Evolutionary conservation across 371 early-diverging fungal genomes (phyloP).

Genomic region (Mortierella polycephala): DNA sequence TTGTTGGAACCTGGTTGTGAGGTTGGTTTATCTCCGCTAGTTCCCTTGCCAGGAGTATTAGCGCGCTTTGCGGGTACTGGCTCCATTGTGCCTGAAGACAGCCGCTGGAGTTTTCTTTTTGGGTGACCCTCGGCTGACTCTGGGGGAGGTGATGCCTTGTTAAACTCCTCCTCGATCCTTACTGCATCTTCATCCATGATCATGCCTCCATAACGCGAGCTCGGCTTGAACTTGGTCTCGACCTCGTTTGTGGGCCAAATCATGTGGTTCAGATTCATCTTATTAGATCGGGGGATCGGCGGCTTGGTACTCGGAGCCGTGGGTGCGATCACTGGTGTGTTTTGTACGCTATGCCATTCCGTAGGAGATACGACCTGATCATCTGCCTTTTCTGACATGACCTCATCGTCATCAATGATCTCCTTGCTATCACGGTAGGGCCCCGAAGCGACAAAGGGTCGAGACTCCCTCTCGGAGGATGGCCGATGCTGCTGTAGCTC

Average conservation of each 20-base stretch:
- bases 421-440: slow-evolving; percentile 52
- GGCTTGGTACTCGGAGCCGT: slow-evolving; percentile 20
- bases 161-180: slow-evolving; percentile 51
- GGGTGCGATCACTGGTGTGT: slow-evolving; percentile 16
- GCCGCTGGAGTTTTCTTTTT: slow-evolving; percentile 49
- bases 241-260: slow-evolving; percentile 53
- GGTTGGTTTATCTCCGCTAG: too few species aligned
- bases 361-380: slow-evolving; percentile 25
- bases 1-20: slow-evolving; percentile 1
- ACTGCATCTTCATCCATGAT: slow-evolving; percentile 51
- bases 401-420: slow-evolving; percentile 47
- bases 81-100: slow-evolving; percentile 45
- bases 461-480: slow-evolving; percentile 16
- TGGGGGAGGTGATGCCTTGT: slow-evolving; percentile 46
- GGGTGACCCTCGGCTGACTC: slow-evolving; percentile 32
- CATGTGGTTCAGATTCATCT: slow-evolving; percentile 54
- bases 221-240: slow-evolving; percentile 38
- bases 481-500: slow-evolving; percentile 9
- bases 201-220: slow-evolving; percentile 35
- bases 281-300: slow-evolving; percentile 38
- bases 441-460: slow-evolving; percentile 25
- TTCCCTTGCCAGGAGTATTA: background rate
- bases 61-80: slow-evolving; percentile 39
- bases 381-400: slow-evolving; percentile 42
- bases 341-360: slow-evolving; percentile 32